Percentiles rank a stretch among this genome's conserved stretches.
These are phyloP conservation scores for Albugo laibachii DNA, from an alignment of 352 stramenopile genomes.

Conservation along the genomic window DNA sequence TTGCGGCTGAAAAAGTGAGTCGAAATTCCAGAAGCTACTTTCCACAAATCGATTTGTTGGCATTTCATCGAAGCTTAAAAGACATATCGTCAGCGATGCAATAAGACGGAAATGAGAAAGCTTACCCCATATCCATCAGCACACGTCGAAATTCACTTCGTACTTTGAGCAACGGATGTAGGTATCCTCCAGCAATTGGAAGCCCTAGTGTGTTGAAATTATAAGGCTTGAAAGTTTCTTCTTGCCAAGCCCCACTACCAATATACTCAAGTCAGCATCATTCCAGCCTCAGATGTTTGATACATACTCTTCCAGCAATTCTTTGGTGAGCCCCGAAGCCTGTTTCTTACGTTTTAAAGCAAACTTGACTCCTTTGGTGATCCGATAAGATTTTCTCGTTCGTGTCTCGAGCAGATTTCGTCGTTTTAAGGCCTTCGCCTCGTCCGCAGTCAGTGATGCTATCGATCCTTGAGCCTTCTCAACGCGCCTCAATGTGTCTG, in stretches of 20 bases:
- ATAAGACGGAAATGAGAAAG: background rate
- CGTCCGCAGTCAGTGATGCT: constrained; percentile 41
- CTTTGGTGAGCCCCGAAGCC: constrained; percentile 93
- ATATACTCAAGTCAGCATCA: background rate
- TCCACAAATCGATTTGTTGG: constrained; percentile 98
- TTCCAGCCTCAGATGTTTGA: background rate
- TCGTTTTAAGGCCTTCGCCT: constrained; percentile 65
- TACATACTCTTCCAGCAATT: constrained; percentile 90
- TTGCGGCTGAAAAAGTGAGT: constrained; percentile 99
- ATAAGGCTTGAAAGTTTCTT: constrained; percentile 95
- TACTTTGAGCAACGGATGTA: constrained; percentile 97
- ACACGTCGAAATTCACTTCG: constrained; percentile 97
- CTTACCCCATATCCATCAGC: constrained; percentile 97
- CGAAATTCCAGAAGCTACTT: constrained; percentile 99
- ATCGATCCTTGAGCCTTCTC: constrained; percentile 29
- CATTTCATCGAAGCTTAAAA: constrained; percentile 94
- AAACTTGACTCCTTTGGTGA: constrained; percentile 88
- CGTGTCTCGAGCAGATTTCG: constrained; percentile 63
- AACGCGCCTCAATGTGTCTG: constrained; percentile 77
- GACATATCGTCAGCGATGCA: background rate
- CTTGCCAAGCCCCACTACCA: constrained; percentile 83
- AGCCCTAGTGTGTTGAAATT: constrained; percentile 97
- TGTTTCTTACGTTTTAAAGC: constrained; percentile 89
- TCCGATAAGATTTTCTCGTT: constrained; percentile 87
- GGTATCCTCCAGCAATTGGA: constrained; percentile 86